Percentiles rank a stretch among this genome's conserved stretches.
These are phyloP conservation scores for Cynara cardunculus DNA, from an alignment of 129 eudicot genomes.

Conservation along the genomic window DNA sequence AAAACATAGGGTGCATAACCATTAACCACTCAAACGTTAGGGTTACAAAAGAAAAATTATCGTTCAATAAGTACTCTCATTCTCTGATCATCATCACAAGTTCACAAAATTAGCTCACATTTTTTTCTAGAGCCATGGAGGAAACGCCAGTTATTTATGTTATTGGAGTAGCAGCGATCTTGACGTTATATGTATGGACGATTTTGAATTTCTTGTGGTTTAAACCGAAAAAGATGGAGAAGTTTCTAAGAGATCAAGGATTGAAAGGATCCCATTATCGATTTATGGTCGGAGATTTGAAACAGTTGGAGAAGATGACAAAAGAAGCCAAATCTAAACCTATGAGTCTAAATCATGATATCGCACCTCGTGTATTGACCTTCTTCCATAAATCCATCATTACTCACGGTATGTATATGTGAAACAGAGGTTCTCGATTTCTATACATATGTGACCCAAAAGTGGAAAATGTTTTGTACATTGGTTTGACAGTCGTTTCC, in stretches of 20 bases:
- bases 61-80: not conserved
- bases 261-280: no score
- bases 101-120: not conserved
- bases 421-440: not conserved
- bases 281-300: no score
- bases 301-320: slow-evolving; percentile 12
- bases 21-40: not conserved
- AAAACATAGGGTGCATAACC: not conserved
- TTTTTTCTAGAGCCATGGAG: not conserved
- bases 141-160: not conserved
- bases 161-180: not conserved
- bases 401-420: not conserved
- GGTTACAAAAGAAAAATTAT: not conserved
- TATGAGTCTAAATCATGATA: not conserved
- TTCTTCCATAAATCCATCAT: no score
- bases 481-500: no score
- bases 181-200: not conserved
- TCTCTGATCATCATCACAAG: not conserved
- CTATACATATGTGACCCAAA: not conserved
- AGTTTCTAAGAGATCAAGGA: no score
- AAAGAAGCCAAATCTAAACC: slow-evolving; percentile 6
- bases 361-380: not conserved
- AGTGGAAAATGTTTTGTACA: no score
- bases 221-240: not conserved
- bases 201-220: not conserved